Base-by-base conservation (phyloP, 805 yeast species). In the Saturnispora bothae region DNA sequence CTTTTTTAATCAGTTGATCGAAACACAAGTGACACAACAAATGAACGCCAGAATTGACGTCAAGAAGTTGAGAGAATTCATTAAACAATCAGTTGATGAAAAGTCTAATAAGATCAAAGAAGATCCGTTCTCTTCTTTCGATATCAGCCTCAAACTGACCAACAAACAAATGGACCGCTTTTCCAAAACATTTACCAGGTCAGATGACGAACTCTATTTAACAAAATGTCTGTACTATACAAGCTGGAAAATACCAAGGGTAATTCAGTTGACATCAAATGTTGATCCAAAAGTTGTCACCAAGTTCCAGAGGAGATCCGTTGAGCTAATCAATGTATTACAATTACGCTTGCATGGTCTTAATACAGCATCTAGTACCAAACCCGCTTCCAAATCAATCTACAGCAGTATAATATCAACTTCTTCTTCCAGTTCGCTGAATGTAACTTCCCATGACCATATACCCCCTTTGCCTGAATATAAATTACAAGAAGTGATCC, bases 31-130 rank as follows among this genome's bases (percentile, higher is more conserved):
- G 2, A 78, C 84, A 3, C 69, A 68, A 22, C 69, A 80, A 10
- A 62, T 88, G 52, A 76, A 76, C 44, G 94, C 84, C 49, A 63
- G 86, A 39, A 71, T 71, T 27, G 84, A 83, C 49, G 94, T 86
- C 1, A 72, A 78, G 42, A 71, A 76, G 45, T 66, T 88, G 17
- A 61, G 94, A 43, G 33, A 37, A 5, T 37, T 37, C 28, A 31
- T 32, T 22, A 32, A 30, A 8, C 32, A 25, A 25, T 26, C 36
- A 21, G 19, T 17, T 32, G 13, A 22, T 22, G 25, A 22, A 6
- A 10, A 10, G 25, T 10, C 30, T 6, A 31, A 23, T 30, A 26
- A 31, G 9, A 20, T 15, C 25, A 25, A 20, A 20, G 25, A 31
- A n/a, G 40, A 37, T 20, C 27, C n/a, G 14, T 31, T 37, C 19